Evolutionary conservation across 1,284 basidiomycete genomes (phyloP).

Genomic region (Dichomitus squalens): DNA sequence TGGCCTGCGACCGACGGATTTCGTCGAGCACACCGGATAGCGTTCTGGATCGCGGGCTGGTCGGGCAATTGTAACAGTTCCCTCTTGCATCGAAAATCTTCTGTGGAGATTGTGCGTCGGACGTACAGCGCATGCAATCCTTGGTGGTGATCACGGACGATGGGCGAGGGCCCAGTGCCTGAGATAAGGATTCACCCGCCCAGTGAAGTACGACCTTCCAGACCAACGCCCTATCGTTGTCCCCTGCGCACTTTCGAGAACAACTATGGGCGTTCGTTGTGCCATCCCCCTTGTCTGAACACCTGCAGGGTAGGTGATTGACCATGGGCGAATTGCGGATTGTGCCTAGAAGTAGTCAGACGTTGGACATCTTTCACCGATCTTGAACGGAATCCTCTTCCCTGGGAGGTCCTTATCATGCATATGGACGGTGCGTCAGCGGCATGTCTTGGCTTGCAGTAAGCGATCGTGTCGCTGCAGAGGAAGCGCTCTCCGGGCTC

Average conservation of each 20-base stretch:
- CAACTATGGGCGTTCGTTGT: not conserved
- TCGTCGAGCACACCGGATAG: too few species aligned
- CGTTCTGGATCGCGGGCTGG: not conserved
- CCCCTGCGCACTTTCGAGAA: not conserved
- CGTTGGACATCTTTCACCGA: not conserved
- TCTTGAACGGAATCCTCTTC: not conserved
- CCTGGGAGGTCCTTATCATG: not conserved
- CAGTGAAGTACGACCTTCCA: not conserved
- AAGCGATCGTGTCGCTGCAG: not conserved
- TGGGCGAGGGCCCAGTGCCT: not conserved
- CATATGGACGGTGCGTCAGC: not conserved
- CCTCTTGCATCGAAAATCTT: not conserved
- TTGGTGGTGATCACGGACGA: not conserved
- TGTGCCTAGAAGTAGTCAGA: slow-evolving; percentile 1
- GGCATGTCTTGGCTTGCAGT: not conserved
- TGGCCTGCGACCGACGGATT: too few species aligned
- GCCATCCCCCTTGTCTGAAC: not conserved
- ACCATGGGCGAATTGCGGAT: not conserved
- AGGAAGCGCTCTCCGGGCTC: not conserved
- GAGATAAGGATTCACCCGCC: not conserved
- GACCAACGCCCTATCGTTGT: not conserved
- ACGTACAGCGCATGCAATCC: not conserved
- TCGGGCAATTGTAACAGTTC: not conserved
- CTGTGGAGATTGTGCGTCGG: not conserved
- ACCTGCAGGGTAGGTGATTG: not conserved